Base-by-base conservation (phyloP, 1,139 yeast genomes). In the Debaryomyces sp. region DNA sequence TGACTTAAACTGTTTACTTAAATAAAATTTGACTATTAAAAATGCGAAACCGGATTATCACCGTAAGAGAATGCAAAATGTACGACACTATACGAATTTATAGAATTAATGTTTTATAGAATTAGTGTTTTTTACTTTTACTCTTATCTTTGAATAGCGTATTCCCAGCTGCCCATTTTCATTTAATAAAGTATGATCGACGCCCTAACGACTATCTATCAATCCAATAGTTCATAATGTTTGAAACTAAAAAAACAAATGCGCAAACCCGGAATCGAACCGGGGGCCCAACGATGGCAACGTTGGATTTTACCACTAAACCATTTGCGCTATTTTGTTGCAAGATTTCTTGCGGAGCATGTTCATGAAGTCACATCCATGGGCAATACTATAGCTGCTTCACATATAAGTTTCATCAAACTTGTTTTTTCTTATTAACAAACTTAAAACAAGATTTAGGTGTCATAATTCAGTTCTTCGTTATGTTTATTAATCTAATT, bases 221-320 rank as follows among this genome's bases (percentile, higher is more conserved):
- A n/a, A n/a, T n/a, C n/a, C n/a, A n/a, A n/a, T n/a, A n/a, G n/a
- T n/a, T n/a, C n/a, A n/a, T n/a, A n/a, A n/a, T n/a, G n/a, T n/a
- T n/a, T n/a, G n/a, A n/a, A n/a, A n/a, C n/a, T n/a, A n/a, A n/a
- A 21, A 39, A 50, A 54, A 53, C 52, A 46, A 44, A 34, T 54
- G 58, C 58, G 58, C 58, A 53, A 54, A 53, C 58, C 58, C 56
- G 57, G 57, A 54, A 54, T 54, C 57, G 57, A 54, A 54, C 57
- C 57, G 54, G 57, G 57, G 57, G 57, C 57, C 56, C 56, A 54
- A 50, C 57, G 56, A 54, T 54, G 57, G 57, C 56, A 54, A 54
- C 57, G 57, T 50, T 54, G 58, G 56, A 54, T 54, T 55, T 55
- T 55, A 55, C 58, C 58, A 55, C 58, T 55, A 55, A 54, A 54